Conservation (phyloP, 163 green algal species). For the Scenedesmus sp. region DNA sequence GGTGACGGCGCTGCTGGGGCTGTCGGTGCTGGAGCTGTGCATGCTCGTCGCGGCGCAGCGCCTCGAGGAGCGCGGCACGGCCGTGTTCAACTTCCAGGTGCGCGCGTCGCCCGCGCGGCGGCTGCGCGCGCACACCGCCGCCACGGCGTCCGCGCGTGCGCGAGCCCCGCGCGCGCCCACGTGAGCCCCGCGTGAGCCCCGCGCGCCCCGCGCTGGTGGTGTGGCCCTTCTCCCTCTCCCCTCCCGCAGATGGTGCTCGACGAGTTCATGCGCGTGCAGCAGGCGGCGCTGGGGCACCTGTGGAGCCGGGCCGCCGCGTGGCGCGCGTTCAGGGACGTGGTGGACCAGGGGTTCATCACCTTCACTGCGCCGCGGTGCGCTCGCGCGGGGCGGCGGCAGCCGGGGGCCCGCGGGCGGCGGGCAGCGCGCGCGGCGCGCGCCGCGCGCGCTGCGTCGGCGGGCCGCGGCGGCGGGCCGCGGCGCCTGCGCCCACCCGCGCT, state of each 20-base stretch:
- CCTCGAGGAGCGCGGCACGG: constrained; percentile 52
- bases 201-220: too few species aligned
- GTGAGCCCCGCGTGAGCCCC: too few species aligned
- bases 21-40: constrained; percentile 78
- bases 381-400: neutral
- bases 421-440: too few species aligned
- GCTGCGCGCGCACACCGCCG: too few species aligned
- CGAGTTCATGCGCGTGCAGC: constrained; percentile 62
- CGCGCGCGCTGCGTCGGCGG: too few species aligned
- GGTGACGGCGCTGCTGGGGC: constrained; percentile 49
- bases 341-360: constrained; percentile 55
- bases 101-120: too few species aligned
- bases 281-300: constrained; percentile 48
- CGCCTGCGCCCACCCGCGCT: too few species aligned
- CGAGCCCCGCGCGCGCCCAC: too few species aligned
- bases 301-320: constrained; percentile 58
- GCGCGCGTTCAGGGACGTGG: constrained; percentile 72
- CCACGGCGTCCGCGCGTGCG: too few species aligned
- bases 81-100: constrained; percentile 81
- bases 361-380: constrained; percentile 54
- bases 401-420: too few species aligned
- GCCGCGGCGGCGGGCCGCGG: too few species aligned
- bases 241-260: constrained; percentile 61
- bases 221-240: too few species aligned
- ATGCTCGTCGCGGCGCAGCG: constrained; percentile 77